Base-by-base conservation (phyloP, 1,284 basidiomycete species). In the Sporisorium scitamineum region DNA sequence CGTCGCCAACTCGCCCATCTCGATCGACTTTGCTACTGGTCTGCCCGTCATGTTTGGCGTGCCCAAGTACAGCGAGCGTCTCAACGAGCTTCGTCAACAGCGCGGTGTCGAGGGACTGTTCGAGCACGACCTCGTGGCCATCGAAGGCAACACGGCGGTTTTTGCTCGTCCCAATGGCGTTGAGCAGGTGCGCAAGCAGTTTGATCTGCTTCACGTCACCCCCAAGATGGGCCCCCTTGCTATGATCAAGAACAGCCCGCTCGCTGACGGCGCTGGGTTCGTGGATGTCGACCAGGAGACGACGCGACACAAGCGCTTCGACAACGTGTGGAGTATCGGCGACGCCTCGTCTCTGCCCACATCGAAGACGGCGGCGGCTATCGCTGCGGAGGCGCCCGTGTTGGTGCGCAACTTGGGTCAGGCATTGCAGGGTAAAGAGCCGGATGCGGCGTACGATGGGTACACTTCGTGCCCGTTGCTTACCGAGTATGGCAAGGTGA, bases 281-380 rank as follows among this genome's bases (percentile, higher is more conserved):
- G 94, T 97, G 9, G 89, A 92, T 54, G 94, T 99, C 52, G 89
- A 96, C 86, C 88, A 90, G 70, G 89, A 86, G 2, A 95, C 93
- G 0, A 89, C 95, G 39, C 92, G 92, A 79, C 94, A 96, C 86
- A 90, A 89, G 69, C 94, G 95, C 70, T 89, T 86, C 84, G 87
- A 88, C 61, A 97, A 97, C 86, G 89, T 98, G 34, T 98, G 95
- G 86, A 89, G 93, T 9, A 84, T 97, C 22, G 96, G 96, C 27
- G 96, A 99, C 84, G 93, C 92, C 74, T 93, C 93, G 27, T 93
- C 91, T 56, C 87, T 97, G 47, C 95, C 95, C 7, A 98, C 94
- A 14, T 94, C 93, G 86, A 99, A 97, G 89, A 99, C 96, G 1
- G 94, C 93, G 0, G 95, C 96, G 2, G 96, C 95, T 1, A 93